Evolutionary conservation across 2,329 filamentous ascomycete species (phyloP).

Genomic region (Paramyrothecium sp.): DNA sequence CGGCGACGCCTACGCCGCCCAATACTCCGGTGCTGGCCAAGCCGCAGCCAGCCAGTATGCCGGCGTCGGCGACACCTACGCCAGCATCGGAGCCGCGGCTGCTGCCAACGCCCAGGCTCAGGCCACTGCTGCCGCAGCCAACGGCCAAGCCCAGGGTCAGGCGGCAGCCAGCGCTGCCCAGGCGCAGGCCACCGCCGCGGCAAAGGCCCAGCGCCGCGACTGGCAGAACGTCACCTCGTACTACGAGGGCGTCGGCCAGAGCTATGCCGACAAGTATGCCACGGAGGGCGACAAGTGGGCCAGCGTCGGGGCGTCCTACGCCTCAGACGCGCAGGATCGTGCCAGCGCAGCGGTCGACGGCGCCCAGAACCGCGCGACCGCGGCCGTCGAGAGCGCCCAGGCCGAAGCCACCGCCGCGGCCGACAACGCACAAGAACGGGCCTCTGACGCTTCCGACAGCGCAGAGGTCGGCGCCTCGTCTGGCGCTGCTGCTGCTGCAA

Average conservation of each 20-base stretch:
- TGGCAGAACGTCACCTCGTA: neutral
- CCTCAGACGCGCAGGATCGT: neutral
- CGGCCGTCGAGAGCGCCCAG: slow-evolving; percentile 4
- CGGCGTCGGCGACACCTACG: neutral
- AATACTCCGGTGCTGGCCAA: neutral
- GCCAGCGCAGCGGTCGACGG: slow-evolving; percentile 12
- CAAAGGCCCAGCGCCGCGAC: neutral
- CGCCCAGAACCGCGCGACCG: slow-evolving; percentile 9
- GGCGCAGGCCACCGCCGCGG: neutral
- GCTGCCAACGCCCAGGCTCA: neutral
- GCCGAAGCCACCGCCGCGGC: slow-evolving; percentile 2
- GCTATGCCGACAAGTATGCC: neutral
- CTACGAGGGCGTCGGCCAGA: neutral
- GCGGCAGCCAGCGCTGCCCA: neutral
- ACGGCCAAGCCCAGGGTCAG: neutral
- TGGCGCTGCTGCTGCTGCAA: slow-evolving; percentile 9
- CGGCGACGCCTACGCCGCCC: neutral
- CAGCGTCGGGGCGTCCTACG: neutral
- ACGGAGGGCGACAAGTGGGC: neutral
- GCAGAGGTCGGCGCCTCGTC: slow-evolving; percentile 7
- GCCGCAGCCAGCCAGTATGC: neutral
- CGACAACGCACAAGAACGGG: slow-evolving; percentile 3
- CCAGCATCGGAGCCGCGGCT: neutral
- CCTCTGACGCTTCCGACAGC: slow-evolving; percentile 6
- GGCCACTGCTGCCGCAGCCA: neutral